Percentiles rank a stretch among this genome's conserved stretches.
Evolutionary conservation across 257 asterid genomes (phyloP).

Genomic region (Solanum neorickii): DNA sequence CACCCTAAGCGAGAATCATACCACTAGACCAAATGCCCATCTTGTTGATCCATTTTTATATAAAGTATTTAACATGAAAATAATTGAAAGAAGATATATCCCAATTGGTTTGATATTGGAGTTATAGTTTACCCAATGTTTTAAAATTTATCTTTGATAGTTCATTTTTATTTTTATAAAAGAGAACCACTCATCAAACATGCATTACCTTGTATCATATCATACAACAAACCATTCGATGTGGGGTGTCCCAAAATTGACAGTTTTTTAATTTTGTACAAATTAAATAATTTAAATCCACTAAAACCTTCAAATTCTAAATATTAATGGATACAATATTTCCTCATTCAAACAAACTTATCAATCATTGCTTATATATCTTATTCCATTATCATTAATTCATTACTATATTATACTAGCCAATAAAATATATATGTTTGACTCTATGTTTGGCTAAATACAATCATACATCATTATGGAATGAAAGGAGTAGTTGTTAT

Average conservation of each 20-base stretch:
- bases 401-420: neutral
- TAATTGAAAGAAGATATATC: neutral
- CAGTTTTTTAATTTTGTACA: neutral
- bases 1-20: constrained; percentile 87
- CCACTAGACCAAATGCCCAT: constrained; percentile 83
- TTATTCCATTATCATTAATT: neutral
- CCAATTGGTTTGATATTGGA: neutral
- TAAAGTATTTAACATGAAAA: rapidly evolving
- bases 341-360: neutral
- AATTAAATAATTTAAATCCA: neutral
- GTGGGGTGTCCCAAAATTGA: neutral
- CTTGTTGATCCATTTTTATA: neutral
- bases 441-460: neutral
- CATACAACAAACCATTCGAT: neutral
- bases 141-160: neutral
- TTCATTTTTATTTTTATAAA: neutral
- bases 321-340: neutral
- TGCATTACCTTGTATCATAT: neutral
- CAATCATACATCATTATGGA: neutral
- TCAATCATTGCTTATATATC: neutral
- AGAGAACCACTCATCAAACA: neutral
- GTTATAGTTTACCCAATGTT: neutral
- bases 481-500: neutral
- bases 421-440: no score
- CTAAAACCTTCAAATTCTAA: neutral